Evolutionary conservation across 2,329 filamentous ascomycete genomes (phyloP).

Genomic region (Clonostachys sp.): DNA sequence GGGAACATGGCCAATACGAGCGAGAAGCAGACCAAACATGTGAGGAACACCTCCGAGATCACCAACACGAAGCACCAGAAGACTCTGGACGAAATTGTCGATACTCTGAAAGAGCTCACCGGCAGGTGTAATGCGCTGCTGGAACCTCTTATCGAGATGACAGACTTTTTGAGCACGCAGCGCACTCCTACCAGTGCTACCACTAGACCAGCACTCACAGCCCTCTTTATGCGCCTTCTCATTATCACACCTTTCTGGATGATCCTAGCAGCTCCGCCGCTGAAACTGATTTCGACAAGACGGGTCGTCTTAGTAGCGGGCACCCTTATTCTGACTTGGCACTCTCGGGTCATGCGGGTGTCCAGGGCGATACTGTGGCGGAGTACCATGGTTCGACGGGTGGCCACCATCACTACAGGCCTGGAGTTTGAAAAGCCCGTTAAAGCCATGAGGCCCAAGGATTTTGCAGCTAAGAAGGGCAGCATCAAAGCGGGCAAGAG

Average conservation of each 20-base stretch:
- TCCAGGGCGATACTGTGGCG: slow-evolving; percentile 87
- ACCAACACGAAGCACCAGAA: slow-evolving; percentile 78
- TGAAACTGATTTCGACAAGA: slow-evolving; percentile 81
- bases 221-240: slow-evolving; percentile 83
- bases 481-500: slow-evolving; percentile 15
- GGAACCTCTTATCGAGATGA: slow-evolving; percentile 82
- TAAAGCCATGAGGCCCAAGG: slow-evolving; percentile 23
- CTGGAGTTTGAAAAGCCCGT: slow-evolving; percentile 61
- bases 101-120: slow-evolving; percentile 86
- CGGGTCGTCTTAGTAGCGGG: slow-evolving; percentile 82
- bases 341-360: slow-evolving; percentile 81
- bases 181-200: slow-evolving; percentile 87
- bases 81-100: slow-evolving; percentile 94
- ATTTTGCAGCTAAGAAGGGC: slow-evolving; percentile 17
- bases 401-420: slow-evolving; percentile 73
- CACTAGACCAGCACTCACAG: slow-evolving; percentile 82
- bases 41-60: slow-evolving; percentile 47
- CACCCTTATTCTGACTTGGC: slow-evolving; percentile 85
- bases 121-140: slow-evolving; percentile 87
- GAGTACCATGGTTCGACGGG: slow-evolving; percentile 66
- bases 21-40: slow-evolving; percentile 28
- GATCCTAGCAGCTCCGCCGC: slow-evolving; percentile 72
- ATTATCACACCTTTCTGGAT: slow-evolving; percentile 89
- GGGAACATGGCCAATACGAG: slow-evolving; percentile 1
- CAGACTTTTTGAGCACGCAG: slow-evolving; percentile 90